Base-by-base conservation (phyloP, 2,329 filamentous ascomycete species). In the Chalaropsis ovoidea region DNA sequence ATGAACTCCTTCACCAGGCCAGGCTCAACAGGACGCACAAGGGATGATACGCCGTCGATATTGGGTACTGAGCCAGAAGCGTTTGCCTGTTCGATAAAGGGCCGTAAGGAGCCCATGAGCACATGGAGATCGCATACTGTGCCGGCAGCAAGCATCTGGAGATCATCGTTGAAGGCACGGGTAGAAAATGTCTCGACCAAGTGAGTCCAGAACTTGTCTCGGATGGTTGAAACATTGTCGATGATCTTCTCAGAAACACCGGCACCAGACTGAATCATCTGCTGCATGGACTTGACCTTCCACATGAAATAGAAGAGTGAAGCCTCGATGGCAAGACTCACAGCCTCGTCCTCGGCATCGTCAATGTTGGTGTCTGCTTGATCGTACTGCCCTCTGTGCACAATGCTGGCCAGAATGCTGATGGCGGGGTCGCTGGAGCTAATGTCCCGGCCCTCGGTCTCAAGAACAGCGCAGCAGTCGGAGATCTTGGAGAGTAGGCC, bases 291-390 rank as follows among this genome's bases (percentile, higher is more conserved):
- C 64, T 84, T 82, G 24, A 88, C 82, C 73, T 94, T 93, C 94
- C 94, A 99, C 85, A 95, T 90, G 73, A 96, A 95, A 76, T 96
- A 97, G 76, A 95, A 90, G 60, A 91, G 81, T 62, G 88, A 81
- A 1, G 86, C 81, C 69, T 88, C 87, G 71, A 95, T 88, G 39
- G 90, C 87, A 70, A 86, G 87, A 1, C 84, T 80, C 6, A 90
- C 86, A 54, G 94, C 79, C 69, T 89, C 86, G 70, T 94, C 89
- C 74, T 97, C 93, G 13, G 89, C 78, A 54, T 85, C 85, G 69
- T 91, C 88, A 31, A 86, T 80, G 15, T 88, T 86, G 54, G 86
- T 83, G 65, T 90, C 84, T 2, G 85, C 78, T 64, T 87, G 85
- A 63, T 83, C 81, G 56, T 86, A 84, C 62, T 86, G 81, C 62